These are phyloP conservation scores for Ilex aquifolium DNA, from an alignment of 257 asterid genomes.

Conservation along the genomic window DNA sequence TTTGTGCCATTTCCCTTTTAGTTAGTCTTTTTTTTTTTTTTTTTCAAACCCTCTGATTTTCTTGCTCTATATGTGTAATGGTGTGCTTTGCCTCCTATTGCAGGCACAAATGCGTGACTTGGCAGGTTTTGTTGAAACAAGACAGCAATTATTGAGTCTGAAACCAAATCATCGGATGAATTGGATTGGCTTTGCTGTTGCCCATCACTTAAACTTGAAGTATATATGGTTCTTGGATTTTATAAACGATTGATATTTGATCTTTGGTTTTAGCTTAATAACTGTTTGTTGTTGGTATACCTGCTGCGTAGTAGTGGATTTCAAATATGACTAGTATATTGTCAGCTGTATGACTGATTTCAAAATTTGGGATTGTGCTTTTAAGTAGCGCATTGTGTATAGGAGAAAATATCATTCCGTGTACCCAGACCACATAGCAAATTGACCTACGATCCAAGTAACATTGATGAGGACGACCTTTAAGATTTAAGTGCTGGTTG, in stretches of 20 bases:
- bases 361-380: too few species aligned
- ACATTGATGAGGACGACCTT: too few species aligned
- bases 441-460: too few species aligned
- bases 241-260: not conserved
- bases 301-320: not conserved
- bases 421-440: too few species aligned
- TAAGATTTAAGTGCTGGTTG: too few species aligned
- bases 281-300: not conserved
- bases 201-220: conserved; percentile 91
- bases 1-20: not conserved
- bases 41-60: not conserved
- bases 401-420: too few species aligned
- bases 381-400: too few species aligned
- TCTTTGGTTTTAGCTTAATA: not conserved
- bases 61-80: not conserved
- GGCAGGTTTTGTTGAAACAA: conserved; percentile 96
- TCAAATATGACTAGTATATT: not conserved
- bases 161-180: conserved; percentile 99
- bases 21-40: conserved; percentile 9
- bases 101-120: conserved; percentile 99
- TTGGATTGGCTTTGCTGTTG: conserved; percentile 98
- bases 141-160: conserved; percentile 88
- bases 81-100: conserved; percentile 5
- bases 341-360: too few species aligned
- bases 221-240: conserved; percentile 18